A percentile compares a stretch with the other conserved stretches of the same genome.
phyloP scores from a whole-genome alignment of 2,329 filamentous ascomycete species.

The Teratosphaeria viscida region DNA sequence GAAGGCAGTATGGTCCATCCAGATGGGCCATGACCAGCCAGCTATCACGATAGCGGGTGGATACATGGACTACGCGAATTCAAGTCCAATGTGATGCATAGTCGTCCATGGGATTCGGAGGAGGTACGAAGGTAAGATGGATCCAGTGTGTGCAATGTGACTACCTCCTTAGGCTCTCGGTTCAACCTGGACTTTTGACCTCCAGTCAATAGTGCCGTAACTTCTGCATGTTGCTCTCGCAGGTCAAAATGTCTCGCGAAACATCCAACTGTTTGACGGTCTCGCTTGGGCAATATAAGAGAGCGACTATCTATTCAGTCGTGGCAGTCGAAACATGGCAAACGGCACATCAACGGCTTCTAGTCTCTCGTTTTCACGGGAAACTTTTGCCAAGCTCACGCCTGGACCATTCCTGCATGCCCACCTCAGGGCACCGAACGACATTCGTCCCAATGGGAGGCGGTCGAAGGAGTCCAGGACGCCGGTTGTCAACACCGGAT shows the following conservation, averaged over 20 bases:
- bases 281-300: background rate
- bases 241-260: background rate
- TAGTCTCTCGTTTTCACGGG: conserved; percentile 44
- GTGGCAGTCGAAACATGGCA: conserved; percentile 5
- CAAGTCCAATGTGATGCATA: too few species aligned
- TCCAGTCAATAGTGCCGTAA: background rate
- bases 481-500: conserved; percentile 70
- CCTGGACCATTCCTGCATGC: conserved; percentile 83
- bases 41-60: too few species aligned
- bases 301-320: background rate
- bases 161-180: background rate
- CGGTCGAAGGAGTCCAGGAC: conserved; percentile 56
- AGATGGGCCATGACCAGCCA: too few species aligned
- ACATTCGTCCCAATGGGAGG: conserved; percentile 74
- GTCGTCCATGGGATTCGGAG: too few species aligned
- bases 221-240: background rate
- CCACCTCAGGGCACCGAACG: conserved; percentile 59
- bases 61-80: too few species aligned
- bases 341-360: conserved; percentile 9
- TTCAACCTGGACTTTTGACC: background rate
- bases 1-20: too few species aligned
- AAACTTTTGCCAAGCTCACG: conserved; percentile 80
- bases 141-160: too few species aligned
- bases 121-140: too few species aligned
- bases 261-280: background rate